Percentiles rank a stretch among this genome's conserved stretches.
These are phyloP conservation scores for Kondoa malvinella DNA, from an alignment of 768 basidiomycete species.

Conservation along the genomic window DNA sequence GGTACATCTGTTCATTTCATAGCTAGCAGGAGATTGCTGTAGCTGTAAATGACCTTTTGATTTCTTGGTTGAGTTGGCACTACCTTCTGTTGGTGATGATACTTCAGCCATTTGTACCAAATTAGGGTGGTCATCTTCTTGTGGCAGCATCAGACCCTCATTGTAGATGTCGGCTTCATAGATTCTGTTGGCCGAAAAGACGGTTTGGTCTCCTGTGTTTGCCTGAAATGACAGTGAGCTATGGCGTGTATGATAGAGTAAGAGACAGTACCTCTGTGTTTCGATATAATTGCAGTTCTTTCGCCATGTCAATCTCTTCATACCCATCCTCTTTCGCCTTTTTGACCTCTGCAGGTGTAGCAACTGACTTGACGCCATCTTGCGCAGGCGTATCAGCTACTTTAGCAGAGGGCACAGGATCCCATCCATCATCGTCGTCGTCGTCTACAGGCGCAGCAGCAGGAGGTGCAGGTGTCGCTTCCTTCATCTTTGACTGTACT, in stretches of 20 bases:
- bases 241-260: neutral
- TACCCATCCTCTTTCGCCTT: neutral
- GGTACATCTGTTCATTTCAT: constrained; percentile 81
- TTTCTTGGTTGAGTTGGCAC: neutral
- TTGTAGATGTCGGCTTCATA: constrained; percentile 2
- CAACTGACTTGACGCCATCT: neutral
- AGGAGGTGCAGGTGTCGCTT: neutral
- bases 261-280: neutral
- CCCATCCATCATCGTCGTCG: neutral
- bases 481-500: neutral
- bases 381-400: neutral
- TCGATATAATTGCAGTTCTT: neutral
- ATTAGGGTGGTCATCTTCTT: constrained; percentile 8
- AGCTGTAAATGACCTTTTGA: constrained; percentile 1
- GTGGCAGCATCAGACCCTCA: neutral
- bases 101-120: neutral
- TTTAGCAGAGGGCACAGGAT: neutral
- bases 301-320: neutral
- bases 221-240: neutral
- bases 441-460: neutral
- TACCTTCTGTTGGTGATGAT: neutral
- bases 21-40: constrained; percentile 44
- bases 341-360: neutral
- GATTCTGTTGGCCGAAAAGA: neutral
- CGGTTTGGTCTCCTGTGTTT: constrained; percentile 5